These are phyloP conservation scores for Vaccinium darrowii DNA, from an alignment of 148 eudicot genomes.

Conservation along the genomic window DNA sequence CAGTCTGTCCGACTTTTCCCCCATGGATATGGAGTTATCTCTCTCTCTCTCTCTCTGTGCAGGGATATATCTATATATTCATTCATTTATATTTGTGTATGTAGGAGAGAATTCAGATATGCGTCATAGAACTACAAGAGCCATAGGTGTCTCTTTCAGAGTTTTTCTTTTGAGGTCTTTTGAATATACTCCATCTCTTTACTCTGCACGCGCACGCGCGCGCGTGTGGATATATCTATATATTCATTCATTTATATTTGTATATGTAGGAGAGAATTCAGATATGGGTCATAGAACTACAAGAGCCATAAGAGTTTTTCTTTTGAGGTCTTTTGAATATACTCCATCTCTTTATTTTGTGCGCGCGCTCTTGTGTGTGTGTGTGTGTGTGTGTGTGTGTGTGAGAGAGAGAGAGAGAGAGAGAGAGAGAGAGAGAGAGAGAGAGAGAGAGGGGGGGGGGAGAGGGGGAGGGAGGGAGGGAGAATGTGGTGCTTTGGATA, in stretches of 20 bases:
- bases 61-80: not conserved
- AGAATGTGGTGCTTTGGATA: not conserved
- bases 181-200: not conserved
- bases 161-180: not conserved
- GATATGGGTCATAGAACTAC: not conserved
- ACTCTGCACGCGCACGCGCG: too few species aligned
- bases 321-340: not conserved
- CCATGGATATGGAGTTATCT: not conserved
- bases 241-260: not conserved
- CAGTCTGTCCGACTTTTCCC: not conserved
- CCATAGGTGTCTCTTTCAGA: not conserved
- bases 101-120: not conserved
- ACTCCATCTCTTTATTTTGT: too few species aligned
- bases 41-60: not conserved
- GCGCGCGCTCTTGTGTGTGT: too few species aligned
- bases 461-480: too few species aligned
- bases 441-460: too few species aligned
- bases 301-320: not conserved
- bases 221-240: not conserved
- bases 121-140: not conserved
- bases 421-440: too few species aligned
- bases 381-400: too few species aligned
- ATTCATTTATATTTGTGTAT: not conserved
- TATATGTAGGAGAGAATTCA: not conserved
- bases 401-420: too few species aligned